Evolutionary conservation across 306 rosid species (phyloP), one percentile per base, ranked within the genome.

Genomic region (Prunus padus): DNA sequence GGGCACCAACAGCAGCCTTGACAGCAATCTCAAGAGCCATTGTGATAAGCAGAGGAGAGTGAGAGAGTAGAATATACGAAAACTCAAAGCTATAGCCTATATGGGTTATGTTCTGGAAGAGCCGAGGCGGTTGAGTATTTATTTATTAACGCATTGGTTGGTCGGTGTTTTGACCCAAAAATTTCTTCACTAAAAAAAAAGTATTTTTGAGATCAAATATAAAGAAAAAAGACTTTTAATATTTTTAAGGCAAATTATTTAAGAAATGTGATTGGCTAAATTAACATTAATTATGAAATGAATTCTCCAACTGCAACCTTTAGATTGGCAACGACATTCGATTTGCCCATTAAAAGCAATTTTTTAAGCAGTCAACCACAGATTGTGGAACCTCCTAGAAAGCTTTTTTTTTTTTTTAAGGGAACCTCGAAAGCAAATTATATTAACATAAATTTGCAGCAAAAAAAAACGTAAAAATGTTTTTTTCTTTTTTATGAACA

Each of bases 1-100:
- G 97, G 11, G 88, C 86, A 28, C 95, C 97, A 0, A 0, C 30
- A 2, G 97, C 96, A 4, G 93, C 97, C 80, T 92, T 95, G 49
- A 80, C 93, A 25, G 85, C 87, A 51, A 86, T 75, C 69, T 95
- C 96, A 2, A 86, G 69, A 75, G 82, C 89, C 97, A 95, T 89
- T 67, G 65, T 37, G 42, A 62, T 55, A 11, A 11, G 50, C 28
- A 42, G 33, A 57, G 20, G 20, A 46, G 60, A 11, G 16, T 15
- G 33, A 19, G 59, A n/a, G 10, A 20, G 69, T 55, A 4, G 19
- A 74, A 14, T 50, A 46, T 14, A 12, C 2, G 42, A 7, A 16
- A 65, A 75, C 14, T 26, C 28, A 31, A 22, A 46, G 4, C 4
- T 33, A 46, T 11, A 69, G 56, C 31, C 19, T 0, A 3, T 8